Conservation (phyloP, 352 stramenopile species). For the Peronosclerospora sorghi region DNA sequence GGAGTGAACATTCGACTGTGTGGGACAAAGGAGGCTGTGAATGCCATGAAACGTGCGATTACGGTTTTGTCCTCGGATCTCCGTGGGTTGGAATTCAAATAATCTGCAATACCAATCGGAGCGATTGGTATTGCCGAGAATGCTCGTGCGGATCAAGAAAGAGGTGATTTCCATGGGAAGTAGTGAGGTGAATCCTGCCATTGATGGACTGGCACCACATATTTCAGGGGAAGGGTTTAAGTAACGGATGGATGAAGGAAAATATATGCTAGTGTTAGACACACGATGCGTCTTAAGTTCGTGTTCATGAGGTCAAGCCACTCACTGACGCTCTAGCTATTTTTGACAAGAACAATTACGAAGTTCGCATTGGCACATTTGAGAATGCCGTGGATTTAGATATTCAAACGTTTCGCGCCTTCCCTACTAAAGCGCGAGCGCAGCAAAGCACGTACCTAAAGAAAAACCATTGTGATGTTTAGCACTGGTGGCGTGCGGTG, state of each 20-base stretch:
- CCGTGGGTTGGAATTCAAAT: constrained; percentile 46
- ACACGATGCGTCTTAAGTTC: constrained; percentile 27
- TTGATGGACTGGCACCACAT: constrained; percentile 40
- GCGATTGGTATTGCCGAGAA: constrained; percentile 44
- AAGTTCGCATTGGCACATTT: constrained; percentile 64
- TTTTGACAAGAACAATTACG: constrained; percentile 53
- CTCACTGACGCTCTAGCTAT: constrained; percentile 6
- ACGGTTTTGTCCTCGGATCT: constrained; percentile 28
- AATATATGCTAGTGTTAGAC: constrained; percentile 59
- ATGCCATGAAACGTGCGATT: constrained; percentile 39
- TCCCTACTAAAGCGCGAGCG: constrained; percentile 27
- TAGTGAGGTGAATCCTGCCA: constrained; percentile 26
- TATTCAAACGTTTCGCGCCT: constrained; percentile 62
- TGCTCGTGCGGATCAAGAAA: constrained; percentile 68
- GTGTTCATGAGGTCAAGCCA: background rate
- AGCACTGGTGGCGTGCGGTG: constrained; percentile 66
- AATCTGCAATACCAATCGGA: constrained; percentile 47
- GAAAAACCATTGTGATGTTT: constrained; percentile 74
- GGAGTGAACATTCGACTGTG: constrained; percentile 61
- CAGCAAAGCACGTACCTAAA: constrained; percentile 43
- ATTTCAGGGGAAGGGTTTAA: constrained; percentile 58
- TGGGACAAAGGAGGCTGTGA: constrained; percentile 26
- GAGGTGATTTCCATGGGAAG: constrained; percentile 71
- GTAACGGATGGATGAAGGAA: constrained; percentile 46
- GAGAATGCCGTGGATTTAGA: constrained; percentile 56